Evolutionary conservation across 2,329 filamentous ascomycete species (phyloP).

Genomic region (Podosphaera fusca): DNA sequence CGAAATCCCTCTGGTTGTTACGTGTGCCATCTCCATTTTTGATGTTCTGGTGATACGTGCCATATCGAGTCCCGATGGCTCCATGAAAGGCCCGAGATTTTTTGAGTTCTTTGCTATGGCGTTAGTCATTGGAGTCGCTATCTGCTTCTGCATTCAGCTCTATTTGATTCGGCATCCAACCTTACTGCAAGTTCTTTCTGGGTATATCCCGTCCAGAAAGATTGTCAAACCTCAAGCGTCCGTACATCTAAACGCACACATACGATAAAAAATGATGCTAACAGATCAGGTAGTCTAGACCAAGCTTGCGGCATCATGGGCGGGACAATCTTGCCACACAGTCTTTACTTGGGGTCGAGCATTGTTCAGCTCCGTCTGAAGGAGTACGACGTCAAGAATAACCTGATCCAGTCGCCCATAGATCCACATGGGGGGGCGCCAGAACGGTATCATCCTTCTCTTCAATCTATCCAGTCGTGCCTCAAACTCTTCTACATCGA

Average conservation of each 20-base stretch:
- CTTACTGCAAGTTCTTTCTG: slow-evolving; percentile 33
- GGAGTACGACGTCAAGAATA: slow-evolving; percentile 34
- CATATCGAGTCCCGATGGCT: slow-evolving; percentile 36
- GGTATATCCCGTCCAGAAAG: slow-evolving; percentile 35
- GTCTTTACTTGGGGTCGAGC: slow-evolving; percentile 43
- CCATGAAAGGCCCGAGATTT: slow-evolving; percentile 29
- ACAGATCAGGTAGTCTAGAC: slow-evolving; percentile 23
- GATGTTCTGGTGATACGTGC: slow-evolving; percentile 43
- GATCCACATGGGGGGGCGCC: slow-evolving; percentile 17
- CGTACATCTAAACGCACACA: slow-evolving; percentile 3
- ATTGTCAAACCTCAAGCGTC: slow-evolving; percentile 31
- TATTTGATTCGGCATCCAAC: slow-evolving; percentile 30
- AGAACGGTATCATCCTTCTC: slow-evolving; percentile 40
- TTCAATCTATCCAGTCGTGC: slow-evolving; percentile 45
- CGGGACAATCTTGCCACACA: slow-evolving; percentile 50
- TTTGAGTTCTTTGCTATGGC: slow-evolving; percentile 40
- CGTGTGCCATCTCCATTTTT: slow-evolving; percentile 40
- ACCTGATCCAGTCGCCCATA: slow-evolving; percentile 23
- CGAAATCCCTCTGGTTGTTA: slow-evolving; percentile 37
- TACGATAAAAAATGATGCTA: background rate
- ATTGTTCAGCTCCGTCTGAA: slow-evolving; percentile 41
- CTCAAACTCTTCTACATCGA: slow-evolving; percentile 51
- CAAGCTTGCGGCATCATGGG: slow-evolving; percentile 54
- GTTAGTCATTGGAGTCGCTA: slow-evolving; percentile 38
- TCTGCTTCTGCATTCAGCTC: slow-evolving; percentile 46